Evolutionary conservation across 2,329 filamentous ascomycete species (phyloP), one percentile per base, ranked within the genome.

Genomic region (Phialophora verrucosa): DNA sequence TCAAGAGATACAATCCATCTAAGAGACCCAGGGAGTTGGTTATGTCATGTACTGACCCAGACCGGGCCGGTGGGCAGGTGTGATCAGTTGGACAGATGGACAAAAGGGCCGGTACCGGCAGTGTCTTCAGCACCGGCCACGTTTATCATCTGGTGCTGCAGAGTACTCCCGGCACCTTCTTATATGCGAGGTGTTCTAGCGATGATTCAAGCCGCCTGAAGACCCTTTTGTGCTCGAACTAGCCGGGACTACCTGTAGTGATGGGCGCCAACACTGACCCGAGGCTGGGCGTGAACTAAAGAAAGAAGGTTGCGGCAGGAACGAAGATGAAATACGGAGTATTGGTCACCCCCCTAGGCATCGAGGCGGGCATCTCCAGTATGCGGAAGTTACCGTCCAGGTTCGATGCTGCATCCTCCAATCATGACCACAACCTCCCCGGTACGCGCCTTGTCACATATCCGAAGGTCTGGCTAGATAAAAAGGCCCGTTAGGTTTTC

Each of bases 321-420:
- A 51, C 47, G 4, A 10, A 51, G 47, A 17, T 5, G 47, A 23
- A 27, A 27, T 27, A 27, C 27, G 27, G 47, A 25, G 8, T 27
- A 51, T 51, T 51, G 20, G n/a, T 6, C 25, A 42, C n/a, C 17
- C 6, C 6, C 4, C 38, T 1, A 3, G 8, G 17, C 14, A 5
- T 44, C 7, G 53, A 35, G 5, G 50, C 59, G 59, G 59, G 32
- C 59, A 62, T 62, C 59, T 62, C 59, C 59, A 62, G 59, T 7
- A 27, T 3, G 50, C 59, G 59, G 59, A 54, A 42, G 59, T 54
- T 3, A 54, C 59, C 59, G 59, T 62, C 23, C 17, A 17, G 7
- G 29, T 32, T 20, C 11, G 53, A 55, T 11, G n/a, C 29, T 35
- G 29, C 11, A 11, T 20, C 27, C 12, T 55, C 53, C 53, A 55